Percentiles rank a stretch among this genome's conserved stretches.
phyloP scores from a whole-genome alignment of 2,329 filamentous ascomycete genomes.

The Xylariaceae sp. region DNA sequence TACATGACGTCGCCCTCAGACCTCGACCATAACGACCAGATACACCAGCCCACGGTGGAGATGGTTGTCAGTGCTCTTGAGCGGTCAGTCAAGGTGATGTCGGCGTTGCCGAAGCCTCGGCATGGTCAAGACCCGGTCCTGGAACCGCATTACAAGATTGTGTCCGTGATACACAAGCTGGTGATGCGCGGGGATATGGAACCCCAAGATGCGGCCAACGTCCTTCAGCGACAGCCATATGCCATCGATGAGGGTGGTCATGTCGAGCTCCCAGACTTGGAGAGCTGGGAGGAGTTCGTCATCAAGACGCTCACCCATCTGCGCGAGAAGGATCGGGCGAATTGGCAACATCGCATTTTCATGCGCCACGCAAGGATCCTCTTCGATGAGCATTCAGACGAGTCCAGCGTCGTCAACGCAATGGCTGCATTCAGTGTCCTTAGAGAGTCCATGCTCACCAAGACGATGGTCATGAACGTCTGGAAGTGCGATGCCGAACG shows the following conservation, averaged over 20 bases:
- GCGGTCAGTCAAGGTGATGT: constrained; percentile 45
- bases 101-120: constrained; percentile 48
- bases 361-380: constrained; percentile 61
- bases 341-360: constrained; percentile 92
- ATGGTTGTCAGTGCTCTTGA: constrained; percentile 46
- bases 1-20: constrained; percentile 44
- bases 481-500: constrained; percentile 89
- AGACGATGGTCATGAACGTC: constrained; percentile 90
- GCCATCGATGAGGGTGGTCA: constrained; percentile 44
- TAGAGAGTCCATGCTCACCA: constrained; percentile 70
- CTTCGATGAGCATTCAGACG: constrained; percentile 42
- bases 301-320: constrained; percentile 47
- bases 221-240: constrained; percentile 53
- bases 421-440: constrained; percentile 77
- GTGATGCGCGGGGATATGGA: constrained; percentile 50
- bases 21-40: constrained; percentile 40
- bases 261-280: constrained; percentile 50
- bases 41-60: constrained; percentile 34
- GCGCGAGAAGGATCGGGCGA: constrained; percentile 76
- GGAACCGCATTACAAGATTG: constrained; percentile 88
- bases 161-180: constrained; percentile 76
- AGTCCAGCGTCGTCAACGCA: constrained; percentile 53
- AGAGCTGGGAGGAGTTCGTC: constrained; percentile 55
- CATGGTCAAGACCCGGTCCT: constrained; percentile 69
- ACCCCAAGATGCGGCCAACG: constrained; percentile 43